Base-by-base conservation (phyloP, 2,329 filamentous ascomycete genomes). In the Ophiostoma perfectum region DNA sequence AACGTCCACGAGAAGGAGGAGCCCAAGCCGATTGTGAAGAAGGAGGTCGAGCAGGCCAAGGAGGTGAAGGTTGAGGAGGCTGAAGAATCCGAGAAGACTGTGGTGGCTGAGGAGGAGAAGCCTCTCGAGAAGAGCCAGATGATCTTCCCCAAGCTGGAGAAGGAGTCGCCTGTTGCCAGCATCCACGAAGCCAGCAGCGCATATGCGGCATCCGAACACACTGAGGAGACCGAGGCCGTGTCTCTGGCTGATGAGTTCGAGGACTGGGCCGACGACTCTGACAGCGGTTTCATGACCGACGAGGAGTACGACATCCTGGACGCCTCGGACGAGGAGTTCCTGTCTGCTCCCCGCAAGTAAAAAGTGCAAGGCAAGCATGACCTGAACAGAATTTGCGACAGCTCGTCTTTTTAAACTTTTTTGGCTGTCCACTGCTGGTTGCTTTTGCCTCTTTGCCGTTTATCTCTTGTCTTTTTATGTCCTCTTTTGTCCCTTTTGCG, bases 301-400 rank as follows among this genome's bases (percentile, higher is more conserved):
- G 95, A 98, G 78, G 95, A 99, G 80, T 99, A 98, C 78, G 95
- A 99, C 75, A 93, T 98, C 72, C 87, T 98, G 63, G 93, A 97
- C 80, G 94, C 93, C 60, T 96, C 92, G 70, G 94, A 98, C 73
- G 91, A 96, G 78, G 94, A 98, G 77, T 90, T 85, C 73, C 77
- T 87, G 66, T 83, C 84, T 71, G 16, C 60, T n/a, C 60, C 12
- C 36, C 63, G 49, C 42, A 72, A 65, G 42, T 52, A 68, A 14
- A 14, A 5, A 4, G 5, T 38, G 58, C 38, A n/a, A n/a, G 27
- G 12, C 16, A 44, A 44, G 42, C 42, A 8, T 5, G 55, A 63
- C 7, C n/a, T 47, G 14, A 1, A 11, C 9, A 5, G n/a, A 38
- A 41, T 58, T 18, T 27, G 39, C 27, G 27, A 16, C 12, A 3